Base-by-base conservation (phyloP, 306 rosid genomes). In the Citrullus amarus region DNA sequence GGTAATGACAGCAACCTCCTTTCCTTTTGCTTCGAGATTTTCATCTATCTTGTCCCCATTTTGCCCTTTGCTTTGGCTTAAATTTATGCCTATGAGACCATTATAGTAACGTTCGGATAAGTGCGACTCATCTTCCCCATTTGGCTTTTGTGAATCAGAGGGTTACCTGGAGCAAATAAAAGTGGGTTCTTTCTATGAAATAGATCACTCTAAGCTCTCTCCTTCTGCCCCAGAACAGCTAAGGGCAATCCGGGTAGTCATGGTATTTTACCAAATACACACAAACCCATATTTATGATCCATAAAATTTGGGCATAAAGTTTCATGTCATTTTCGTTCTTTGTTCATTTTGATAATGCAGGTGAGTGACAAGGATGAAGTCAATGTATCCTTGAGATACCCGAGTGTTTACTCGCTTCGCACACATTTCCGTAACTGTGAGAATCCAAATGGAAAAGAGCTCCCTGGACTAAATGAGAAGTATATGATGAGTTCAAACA, bases 341-440 rank as follows among this genome's bases (percentile, higher is more conserved):
- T 53, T 43, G 8, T 20, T 68, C 75, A 39, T 72, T 70, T 50
- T 50, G 30, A 34, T 77, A 53, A 34, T 81, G 62, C 79, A 94
- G 98, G 93, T 90, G 25, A 85, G 88, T 84, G 91, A 82, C 46
- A 87, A 81, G 81, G 48, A 79, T n/a, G 76, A 77, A 73, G 46
- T 76, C 62, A 82, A 82, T 15, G 87, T 91, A n/a, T 84, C 92
- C 1, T 48, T 89, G 78, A 87, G 95, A 83, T 92, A 89, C 75
- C 96, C 98, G 8, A 90, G 92, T 85, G 54, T 86, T 11, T 79
- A 80, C 46, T 88, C 98, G 65, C 96, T 92, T 20, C 86, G 90
- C 6, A 77, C 86, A 50, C 89, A 87, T 68, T 82, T 92, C 81
- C 78, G 80, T 20, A 83, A 50, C 81, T 72, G 58, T 11, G 82